phyloP scores from a whole-genome alignment of 164 flowering plant genomes.

The Umbilicus rupestris region DNA sequence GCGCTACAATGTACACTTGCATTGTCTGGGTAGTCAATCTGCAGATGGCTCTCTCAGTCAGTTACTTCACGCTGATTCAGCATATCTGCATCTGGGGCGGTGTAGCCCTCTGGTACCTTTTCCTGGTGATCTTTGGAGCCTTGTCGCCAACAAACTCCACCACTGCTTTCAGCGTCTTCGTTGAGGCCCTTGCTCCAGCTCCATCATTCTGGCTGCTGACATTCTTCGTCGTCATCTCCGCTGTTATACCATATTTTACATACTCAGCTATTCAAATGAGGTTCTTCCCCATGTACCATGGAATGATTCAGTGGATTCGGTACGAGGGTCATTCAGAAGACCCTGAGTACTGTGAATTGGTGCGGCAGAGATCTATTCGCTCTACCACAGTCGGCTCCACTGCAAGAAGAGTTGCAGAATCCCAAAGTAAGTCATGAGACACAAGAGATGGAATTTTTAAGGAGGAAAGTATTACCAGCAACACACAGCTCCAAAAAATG shows the following conservation, averaged over 20 bases:
- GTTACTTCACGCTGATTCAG: constrained; percentile 83
- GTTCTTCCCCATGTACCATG: constrained; percentile 86
- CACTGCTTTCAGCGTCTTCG: constrained; percentile 57
- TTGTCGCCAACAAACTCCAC: constrained; percentile 43
- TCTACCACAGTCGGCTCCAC: constrained; percentile 61
- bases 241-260: constrained; percentile 57
- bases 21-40: constrained; percentile 86
- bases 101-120: constrained; percentile 64
- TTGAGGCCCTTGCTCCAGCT: constrained; percentile 76
- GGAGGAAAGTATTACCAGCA: no score
- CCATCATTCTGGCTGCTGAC: constrained; percentile 65
- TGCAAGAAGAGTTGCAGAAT: constrained; percentile 47
- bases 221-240: constrained; percentile 34
- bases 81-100: constrained; percentile 82
- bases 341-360: constrained; percentile 48
- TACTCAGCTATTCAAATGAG: constrained; percentile 58
- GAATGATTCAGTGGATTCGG: constrained; percentile 77
- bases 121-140: constrained; percentile 65
- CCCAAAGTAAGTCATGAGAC: neutral
- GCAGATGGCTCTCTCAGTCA: constrained; percentile 75
- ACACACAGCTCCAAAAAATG: no score
- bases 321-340: constrained; percentile 48
- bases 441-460: no score
- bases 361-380: constrained; percentile 54
- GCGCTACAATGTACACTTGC: constrained; percentile 79